Evolutionary conservation across 228 moss, liverwort and hornwort genomes (phyloP), one percentile per base, ranked within the genome.

Genomic region (Sphagnum magellanicum): DNA sequence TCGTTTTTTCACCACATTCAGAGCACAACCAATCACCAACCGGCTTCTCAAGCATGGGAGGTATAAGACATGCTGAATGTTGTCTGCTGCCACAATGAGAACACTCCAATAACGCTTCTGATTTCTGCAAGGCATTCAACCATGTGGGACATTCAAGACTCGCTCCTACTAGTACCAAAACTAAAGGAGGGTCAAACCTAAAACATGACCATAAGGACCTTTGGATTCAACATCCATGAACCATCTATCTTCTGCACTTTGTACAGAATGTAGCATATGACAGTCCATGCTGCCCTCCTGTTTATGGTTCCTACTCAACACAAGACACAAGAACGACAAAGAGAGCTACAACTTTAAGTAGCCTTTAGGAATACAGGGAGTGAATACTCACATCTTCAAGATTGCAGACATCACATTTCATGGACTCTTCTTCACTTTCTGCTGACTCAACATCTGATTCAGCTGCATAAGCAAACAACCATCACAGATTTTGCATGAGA

Each of bases 391-490:
- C 92, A 69, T 93, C 85, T 70, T 90, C 91, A 68, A n/a, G 53
- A 72, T 16, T 66, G 80, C 97, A 93, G 59, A 84, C 32, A 67
- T 71, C 70, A 73, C 94, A 98, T 63, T 74, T 15, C 68, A 17
- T 84, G 50, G 59, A 65, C 64, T 83, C 92, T 53, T 85, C 94
- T 52, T 89, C 89, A 63, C 87, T 79, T 67, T 89, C 94, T 16
- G 83, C 74, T 73, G 87, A 89, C 50, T 85, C 94, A 55, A 63
- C 87, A 72, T 94, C 98, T 50, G 92, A 92, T 76, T 98, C 93
- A 65, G 81, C 90, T 92, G 77, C 73, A 83, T 61, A 52, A 6
- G 49, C 47, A 64, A 32, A 32, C 46, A 16, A 16, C 61, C 17
- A 62, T 62, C 14, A 14, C 14, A 62, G 61, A 14, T 47, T 7